Base-by-base conservation (phyloP, 1,284 basidiomycete species). In the Ganoderma leucocontextum region DNA sequence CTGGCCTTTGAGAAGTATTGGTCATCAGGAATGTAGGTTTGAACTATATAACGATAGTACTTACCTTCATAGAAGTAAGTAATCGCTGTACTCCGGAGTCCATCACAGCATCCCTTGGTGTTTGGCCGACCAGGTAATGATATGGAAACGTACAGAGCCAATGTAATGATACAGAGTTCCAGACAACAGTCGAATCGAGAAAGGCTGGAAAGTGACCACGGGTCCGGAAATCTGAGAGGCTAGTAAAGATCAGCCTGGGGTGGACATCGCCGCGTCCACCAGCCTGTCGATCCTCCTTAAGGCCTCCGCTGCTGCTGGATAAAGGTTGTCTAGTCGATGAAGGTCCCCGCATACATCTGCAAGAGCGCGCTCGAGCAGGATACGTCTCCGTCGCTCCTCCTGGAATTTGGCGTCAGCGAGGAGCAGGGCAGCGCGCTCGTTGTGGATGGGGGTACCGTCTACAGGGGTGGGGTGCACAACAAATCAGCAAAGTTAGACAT, bases 281-380 rank as follows among this genome's bases (percentile, higher is more conserved):
- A 60, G 22, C 29, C 49, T 36, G 38, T 55, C 62, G 13, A 68
- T 60, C 33, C 13, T 19, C 47, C 25, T 15, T 36, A 68, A 8
- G 4, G 29, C 66, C 29, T 68, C 39, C 35, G 44, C 13, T 5
- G 38, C 15, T 4, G 60, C 55, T 17, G 55, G 39, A 42, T 25
- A 47, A n/a, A 60, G 22, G 39, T 17, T 3, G 13, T 65, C 52
- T 8, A 33, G 29, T 25, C 36, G 19, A 12, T 17, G 9, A 25
- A 69, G 55, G 57, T 69, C 67, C 17, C 17, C 49, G 36, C 60
- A 62, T 41, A 60, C 55, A 25, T 49, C 33, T 4, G 35, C 44
- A n/a, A 68, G 62, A 12, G 42, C 52, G 39, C 42, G 38, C 59
- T 68, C 66, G 8, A 64, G 62, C 29, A 60, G 15, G 15, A 55